Percentiles rank a stretch among this genome's conserved stretches.
Conservation (phyloP, 106 monocot genomes). For the Dendrobium officinale region DNA sequence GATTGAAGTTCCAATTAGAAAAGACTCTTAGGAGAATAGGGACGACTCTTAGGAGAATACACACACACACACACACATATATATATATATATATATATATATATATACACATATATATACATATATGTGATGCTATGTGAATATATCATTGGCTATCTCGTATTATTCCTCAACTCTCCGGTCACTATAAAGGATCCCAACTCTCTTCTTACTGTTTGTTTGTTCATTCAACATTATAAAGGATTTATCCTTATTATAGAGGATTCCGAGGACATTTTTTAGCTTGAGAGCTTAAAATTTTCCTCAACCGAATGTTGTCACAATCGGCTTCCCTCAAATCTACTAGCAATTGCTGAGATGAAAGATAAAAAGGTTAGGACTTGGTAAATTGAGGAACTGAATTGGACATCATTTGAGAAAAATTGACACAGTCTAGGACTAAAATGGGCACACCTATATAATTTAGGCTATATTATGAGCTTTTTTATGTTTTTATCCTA, state of each 20-base stretch:
- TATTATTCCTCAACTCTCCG: neutral
- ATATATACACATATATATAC: too few species aligned
- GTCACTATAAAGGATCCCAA: neutral
- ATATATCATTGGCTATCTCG: neutral
- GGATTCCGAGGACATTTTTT: neutral
- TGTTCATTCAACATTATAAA: neutral
- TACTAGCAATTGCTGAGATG: neutral
- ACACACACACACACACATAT: neutral
- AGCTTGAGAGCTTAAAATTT: neutral
- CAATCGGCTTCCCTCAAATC: neutral
- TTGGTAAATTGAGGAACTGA: neutral
- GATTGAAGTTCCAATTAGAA: neutral
- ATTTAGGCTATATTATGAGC: neutral
- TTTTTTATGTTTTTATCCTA: neutral
- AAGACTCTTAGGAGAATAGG: neutral
- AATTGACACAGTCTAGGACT: neutral
- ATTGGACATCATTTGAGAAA: neutral
- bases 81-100: too few species aligned
- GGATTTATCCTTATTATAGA: neutral
- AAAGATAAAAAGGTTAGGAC: neutral
- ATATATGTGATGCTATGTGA: neutral
- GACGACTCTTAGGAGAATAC: too few species aligned
- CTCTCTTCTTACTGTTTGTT: neutral
- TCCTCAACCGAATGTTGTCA: neutral
- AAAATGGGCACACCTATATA: neutral